These are phyloP conservation scores for Solanum verrucosum DNA, from an alignment of 257 asterid genomes.

Conservation along the genomic window DNA sequence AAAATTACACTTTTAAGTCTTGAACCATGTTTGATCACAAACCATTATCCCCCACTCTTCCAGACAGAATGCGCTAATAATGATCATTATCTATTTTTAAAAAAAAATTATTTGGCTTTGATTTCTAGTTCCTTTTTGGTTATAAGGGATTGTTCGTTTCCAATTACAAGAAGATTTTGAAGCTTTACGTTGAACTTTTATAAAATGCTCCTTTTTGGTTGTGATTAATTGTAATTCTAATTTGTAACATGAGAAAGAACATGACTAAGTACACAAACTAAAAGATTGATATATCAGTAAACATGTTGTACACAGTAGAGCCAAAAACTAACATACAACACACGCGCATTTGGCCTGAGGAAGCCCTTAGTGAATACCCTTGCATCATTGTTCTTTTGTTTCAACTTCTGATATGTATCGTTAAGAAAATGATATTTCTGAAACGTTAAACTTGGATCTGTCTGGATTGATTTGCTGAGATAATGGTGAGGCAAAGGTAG, in stretches of 20 bases:
- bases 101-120: background rate
- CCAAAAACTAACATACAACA: background rate
- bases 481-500: slow-evolving; percentile 33
- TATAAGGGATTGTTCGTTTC: background rate
- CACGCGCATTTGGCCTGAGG: background rate
- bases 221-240: background rate
- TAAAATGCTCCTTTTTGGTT: background rate
- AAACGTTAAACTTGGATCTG: slow-evolving; percentile 2
- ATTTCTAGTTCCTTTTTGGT: background rate
- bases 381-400: background rate
- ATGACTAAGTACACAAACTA: too few species aligned
- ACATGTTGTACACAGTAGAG: background rate
- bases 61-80: background rate
- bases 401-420: background rate
- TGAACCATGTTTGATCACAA: background rate
- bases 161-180: background rate
- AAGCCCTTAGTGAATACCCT: background rate
- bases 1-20: background rate
- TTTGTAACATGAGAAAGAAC: background rate
- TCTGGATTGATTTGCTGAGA: slow-evolving; percentile 42
- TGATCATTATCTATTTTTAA: background rate
- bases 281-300: background rate
- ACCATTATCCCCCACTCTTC: too few species aligned
- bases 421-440: background rate
- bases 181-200: background rate